Conservation (phyloP, 306 rosid species). For the Begonia masoniana region DNA sequence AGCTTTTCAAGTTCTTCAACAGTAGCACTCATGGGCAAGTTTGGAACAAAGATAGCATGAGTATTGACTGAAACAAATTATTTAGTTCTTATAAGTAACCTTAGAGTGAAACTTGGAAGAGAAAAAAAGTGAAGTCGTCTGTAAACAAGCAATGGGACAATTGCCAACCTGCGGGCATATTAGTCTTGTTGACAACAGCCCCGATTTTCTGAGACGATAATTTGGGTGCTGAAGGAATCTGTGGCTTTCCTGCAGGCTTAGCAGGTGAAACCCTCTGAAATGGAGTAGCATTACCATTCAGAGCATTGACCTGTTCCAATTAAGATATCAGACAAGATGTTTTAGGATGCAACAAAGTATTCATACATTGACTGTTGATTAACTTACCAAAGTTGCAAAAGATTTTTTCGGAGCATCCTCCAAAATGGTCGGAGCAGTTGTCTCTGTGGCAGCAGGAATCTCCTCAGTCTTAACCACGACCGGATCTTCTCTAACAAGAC, state of each 20-base stretch:
- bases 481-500: slow-evolving; percentile 19
- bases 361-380: background rate
- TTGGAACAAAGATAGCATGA: slow-evolving; percentile 71
- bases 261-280: slow-evolving; percentile 47
- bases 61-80: slow-evolving; percentile 35
- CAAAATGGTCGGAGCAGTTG: slow-evolving; percentile 19
- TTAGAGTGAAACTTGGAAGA: background rate
- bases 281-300: slow-evolving; percentile 52
- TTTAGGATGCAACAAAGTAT: background rate
- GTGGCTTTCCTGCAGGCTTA: slow-evolving; percentile 31
- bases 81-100: background rate
- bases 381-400: slow-evolving; percentile 63
- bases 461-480: slow-evolving; percentile 24
- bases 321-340: background rate
- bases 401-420: slow-evolving; percentile 61
- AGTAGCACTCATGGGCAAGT: slow-evolving; percentile 73
- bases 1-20: slow-evolving; percentile 50
- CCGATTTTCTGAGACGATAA: slow-evolving; percentile 20
- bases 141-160: background rate
- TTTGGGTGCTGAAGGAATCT: slow-evolving; percentile 19
- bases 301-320: slow-evolving; percentile 42
- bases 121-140: background rate
- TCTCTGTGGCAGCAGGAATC: slow-evolving; percentile 17
- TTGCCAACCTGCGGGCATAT: slow-evolving; percentile 36
- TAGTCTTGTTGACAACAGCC: slow-evolving; percentile 28